Base-by-base conservation (phyloP, 169 alveolate genomes). In the Cryptosporidium bovis region DNA sequence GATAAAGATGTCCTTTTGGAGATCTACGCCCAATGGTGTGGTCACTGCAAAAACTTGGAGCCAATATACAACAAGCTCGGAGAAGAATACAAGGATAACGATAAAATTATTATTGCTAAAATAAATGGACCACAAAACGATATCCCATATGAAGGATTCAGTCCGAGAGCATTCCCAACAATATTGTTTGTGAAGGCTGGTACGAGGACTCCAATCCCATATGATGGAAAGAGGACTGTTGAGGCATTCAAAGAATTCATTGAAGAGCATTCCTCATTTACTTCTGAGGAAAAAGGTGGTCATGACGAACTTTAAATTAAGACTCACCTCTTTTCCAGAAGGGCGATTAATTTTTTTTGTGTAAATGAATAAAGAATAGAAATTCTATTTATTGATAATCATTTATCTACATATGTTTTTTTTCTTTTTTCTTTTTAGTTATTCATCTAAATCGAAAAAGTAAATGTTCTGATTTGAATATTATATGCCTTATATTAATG, bases 1-100 rank as follows among this genome's bases (percentile, higher is more conserved):
- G 94, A 93, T 85, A 93, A 93, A 84, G 98, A 96, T 84, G 98
- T 96, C 65, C 92, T 97, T 58, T 94, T 97, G 64, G 97, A 96
- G 92, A 96, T 96, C 84, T 96, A 97, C 69, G 99, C 99, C n/a
- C 99, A 99, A 51, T 97, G 99, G 99, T 97, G 99, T 83, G 98
- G 98, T 24, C 98, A 96, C 93, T 97, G 99, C 94, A 97, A 97
- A 87, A 83, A 93, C 82, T 92, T 97, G 44, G 97, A 96, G 58
- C 98, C 98, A 27, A 82, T 82, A 27, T 92, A 91, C 92, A 89
- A 65, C 51, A 90, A 90, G 44, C 89, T 92, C 62, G 94, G 92
- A 0, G 85, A 82, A 4, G 82, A 95, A 82, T 68, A 94, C 83
- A 87, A 83, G 83, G 90, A 71, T 69, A 93, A 92, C 65, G 93